Evolutionary conservation across 2,329 filamentous ascomycete genomes (phyloP).

Genomic region (Apiospora kogelbergensis): DNA sequence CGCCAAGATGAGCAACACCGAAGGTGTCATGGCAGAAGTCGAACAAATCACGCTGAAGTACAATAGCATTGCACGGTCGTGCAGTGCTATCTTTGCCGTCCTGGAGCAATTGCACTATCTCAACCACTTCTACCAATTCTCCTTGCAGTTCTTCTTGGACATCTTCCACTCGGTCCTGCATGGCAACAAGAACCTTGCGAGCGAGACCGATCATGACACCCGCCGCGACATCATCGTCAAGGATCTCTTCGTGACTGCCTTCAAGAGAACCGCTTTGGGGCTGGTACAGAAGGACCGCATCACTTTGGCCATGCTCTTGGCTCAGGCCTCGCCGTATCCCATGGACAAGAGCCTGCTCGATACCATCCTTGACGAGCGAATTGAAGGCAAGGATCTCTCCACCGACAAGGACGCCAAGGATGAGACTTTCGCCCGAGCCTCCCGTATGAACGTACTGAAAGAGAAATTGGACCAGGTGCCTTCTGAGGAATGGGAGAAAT

Average conservation of each 20-base stretch:
- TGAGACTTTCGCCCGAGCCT: slow-evolving; percentile 67
- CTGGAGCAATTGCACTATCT: slow-evolving; percentile 96
- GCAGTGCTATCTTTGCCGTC: slow-evolving; percentile 95
- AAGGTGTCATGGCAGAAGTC: slow-evolving; percentile 97
- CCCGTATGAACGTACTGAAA: slow-evolving; percentile 72
- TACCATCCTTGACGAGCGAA: slow-evolving; percentile 73
- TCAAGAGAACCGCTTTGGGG: slow-evolving; percentile 89
- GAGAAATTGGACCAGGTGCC: slow-evolving; percentile 65
- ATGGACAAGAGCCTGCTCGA: slow-evolving; percentile 94
- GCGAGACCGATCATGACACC: slow-evolving; percentile 71
- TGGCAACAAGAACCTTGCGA: slow-evolving; percentile 70
- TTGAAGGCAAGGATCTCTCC: slow-evolving; percentile 78
- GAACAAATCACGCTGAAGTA: slow-evolving; percentile 95
- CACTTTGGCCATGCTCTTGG: slow-evolving; percentile 90
- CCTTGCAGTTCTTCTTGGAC: slow-evolving; percentile 94
- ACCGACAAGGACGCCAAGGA: slow-evolving; percentile 63
- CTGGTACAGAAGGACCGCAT: slow-evolving; percentile 92
- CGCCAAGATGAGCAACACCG: slow-evolving; percentile 92
- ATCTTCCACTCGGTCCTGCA: slow-evolving; percentile 94
- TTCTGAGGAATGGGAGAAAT: slow-evolving; percentile 71
- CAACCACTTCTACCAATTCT: slow-evolving; percentile 99
- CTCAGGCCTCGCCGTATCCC: slow-evolving; percentile 91
- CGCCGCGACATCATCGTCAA: slow-evolving; percentile 89
- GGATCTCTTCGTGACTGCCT: slow-evolving; percentile 87
- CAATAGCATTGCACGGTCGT: slow-evolving; percentile 87